Evolutionary conservation across 2,329 filamentous ascomycete species (phyloP), one percentile per base, ranked within the genome.

Genomic region (Didymella pomorum): DNA sequence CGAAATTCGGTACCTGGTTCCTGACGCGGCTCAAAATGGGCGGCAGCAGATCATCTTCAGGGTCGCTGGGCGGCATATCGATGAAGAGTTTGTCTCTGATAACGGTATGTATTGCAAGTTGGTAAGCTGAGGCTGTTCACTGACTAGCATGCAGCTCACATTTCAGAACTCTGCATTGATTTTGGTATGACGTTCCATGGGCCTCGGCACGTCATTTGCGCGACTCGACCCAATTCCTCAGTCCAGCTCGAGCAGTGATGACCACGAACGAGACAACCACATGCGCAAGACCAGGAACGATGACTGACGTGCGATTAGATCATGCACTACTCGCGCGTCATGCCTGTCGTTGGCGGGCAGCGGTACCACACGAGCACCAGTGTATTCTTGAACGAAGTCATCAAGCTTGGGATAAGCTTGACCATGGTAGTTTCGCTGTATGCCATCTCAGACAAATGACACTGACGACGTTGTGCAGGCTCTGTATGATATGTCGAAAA

Each of bases 331-430:
- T 97, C 93, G 28, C 87, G 93, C 65, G 88, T 96, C 60, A 97
- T 97, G 93, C 90, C 93, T n/a, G 84, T 88, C 10, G 83, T 86
- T 10, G 88, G 89, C 74, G 91, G 92, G 66, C 91, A 93, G 72
- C 89, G 93, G 74, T 98, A 97, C 78, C 92, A 95, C 69, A 89
- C 94, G 37, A 97, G 93, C 41, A 98, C 95, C 10, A 93, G 94
- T 42, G 92, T 99, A 53, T 92, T 98, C 75, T 83, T 98, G 63
- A 95, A 93, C 77, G 95, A 99, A 79, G 85, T 97, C 45, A 85
- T 97, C 69, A 98, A 98, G 79, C 85, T 98, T 31, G 86, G 88
- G 35, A 87, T 98, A 54, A 96, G 91, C 67, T 81, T 97, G 41
- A 92, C 91, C 6, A 89, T 97, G 75, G 68, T 71, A 63, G 2